Base-by-base conservation (phyloP, 1,139 yeast genomes). In the Pichia sorboxylosa region DNA sequence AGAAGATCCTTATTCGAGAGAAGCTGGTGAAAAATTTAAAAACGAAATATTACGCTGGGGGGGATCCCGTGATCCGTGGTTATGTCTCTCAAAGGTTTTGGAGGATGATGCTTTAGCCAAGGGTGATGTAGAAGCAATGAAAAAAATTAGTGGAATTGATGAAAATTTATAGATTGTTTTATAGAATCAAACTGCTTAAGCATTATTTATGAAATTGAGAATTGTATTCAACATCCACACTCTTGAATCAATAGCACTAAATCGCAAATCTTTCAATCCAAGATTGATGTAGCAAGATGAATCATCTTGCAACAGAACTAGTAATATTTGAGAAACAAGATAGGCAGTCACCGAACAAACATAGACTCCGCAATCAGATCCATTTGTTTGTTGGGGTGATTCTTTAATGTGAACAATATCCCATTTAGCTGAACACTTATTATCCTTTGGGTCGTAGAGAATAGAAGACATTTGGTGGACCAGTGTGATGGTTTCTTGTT, bases 31-130 rank as follows among this genome's bases (percentile, higher is more conserved):
- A 35, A 71, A 69, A 44, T 83, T 85, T 54, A 73, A 69, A 40
- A 60, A 72, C 19, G 68, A 75, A 41, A 76, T 92, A 1, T 61
- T 92, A 40, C 70, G 71, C 49, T 87, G 96, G 95, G 98, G 99
- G 18, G 98, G 98, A 0, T 72, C 93, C 5, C 67, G 73, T 40
- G 90, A 84, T 47, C 93, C 97, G 0, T 85, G 96, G 96, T 57
- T 63, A 18, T 79, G 94, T 49, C 63, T 87, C 20, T 82, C 94
- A 0, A 82, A 79, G 41, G 92, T 82, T 2, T 60, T 87, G 32
- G 81, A 74, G 31, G 25, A 18, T 19, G 24, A 74, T 3, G 67
- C 63, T 29, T 58, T 85, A 33, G 62, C 63, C 2, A 58, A 62
- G 18, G 95, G 95, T 5, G 94, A 81, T 45, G 61, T 69, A 10